Conservation (phyloP, 2,329 filamentous ascomycete genomes). For the Coniochaeta hoffmannii region DNA sequence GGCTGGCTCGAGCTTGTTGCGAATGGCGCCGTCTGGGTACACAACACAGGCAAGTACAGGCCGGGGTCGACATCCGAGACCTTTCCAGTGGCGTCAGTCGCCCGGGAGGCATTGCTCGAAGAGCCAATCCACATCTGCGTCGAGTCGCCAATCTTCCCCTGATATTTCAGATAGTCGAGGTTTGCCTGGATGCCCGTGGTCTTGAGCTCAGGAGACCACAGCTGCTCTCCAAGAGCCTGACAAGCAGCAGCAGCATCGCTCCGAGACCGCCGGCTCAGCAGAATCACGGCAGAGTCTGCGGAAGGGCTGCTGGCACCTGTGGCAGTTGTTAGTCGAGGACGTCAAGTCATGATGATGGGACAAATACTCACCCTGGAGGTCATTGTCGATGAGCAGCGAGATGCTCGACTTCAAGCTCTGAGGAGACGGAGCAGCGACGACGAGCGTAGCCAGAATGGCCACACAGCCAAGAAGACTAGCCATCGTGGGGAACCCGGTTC, state of each 20-base stretch:
- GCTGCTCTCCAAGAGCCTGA: constrained; percentile 28
- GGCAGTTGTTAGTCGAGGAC: not conserved
- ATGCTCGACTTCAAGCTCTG: constrained; percentile 26
- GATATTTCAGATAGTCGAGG: constrained; percentile 28
- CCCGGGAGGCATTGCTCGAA: constrained; percentile 10
- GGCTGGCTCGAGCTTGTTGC: constrained; percentile 21
- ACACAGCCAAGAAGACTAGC: constrained; percentile 8
- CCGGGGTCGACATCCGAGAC: constrained; percentile 11
- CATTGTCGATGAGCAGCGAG: constrained; percentile 31
- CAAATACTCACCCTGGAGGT: constrained; percentile 27
- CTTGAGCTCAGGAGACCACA: constrained; percentile 24
- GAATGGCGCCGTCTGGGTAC: constrained; percentile 34
- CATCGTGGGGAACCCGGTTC: constrained; percentile 6
- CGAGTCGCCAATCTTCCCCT: constrained; percentile 13
- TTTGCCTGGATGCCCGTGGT: constrained; percentile 21
- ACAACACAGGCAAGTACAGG: constrained; percentile 26
- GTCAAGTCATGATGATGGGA: not conserved
- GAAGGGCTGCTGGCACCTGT: constrained; percentile 24
- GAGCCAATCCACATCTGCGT: constrained; percentile 29
- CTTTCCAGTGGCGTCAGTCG: constrained; percentile 20
- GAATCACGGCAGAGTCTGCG: constrained; percentile 25
- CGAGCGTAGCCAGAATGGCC: constrained; percentile 12
- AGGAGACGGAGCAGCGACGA: constrained; percentile 23
- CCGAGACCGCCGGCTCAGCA: constrained; percentile 22
- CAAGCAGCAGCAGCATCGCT: constrained; percentile 23